Percentiles rank a stretch among this genome's conserved stretches.
Conservation (phyloP, 2,329 filamentous ascomycete species). For the Zelopaecilomyces penicillatus region DNA sequence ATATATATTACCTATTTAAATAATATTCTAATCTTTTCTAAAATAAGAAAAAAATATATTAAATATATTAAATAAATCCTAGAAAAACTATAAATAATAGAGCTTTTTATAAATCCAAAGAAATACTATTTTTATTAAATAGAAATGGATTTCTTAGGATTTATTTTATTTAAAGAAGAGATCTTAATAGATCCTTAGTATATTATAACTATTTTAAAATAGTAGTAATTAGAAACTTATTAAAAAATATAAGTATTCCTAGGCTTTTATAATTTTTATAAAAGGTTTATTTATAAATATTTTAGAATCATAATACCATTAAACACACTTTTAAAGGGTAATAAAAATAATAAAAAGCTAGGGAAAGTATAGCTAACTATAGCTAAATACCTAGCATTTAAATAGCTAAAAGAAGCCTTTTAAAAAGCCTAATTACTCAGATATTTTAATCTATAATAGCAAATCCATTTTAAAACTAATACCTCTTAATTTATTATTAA, state of each 20-base stretch:
- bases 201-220: background rate
- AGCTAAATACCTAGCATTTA: no score
- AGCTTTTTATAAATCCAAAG: background rate
- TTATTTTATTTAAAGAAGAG: background rate
- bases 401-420: no score
- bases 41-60: slow-evolving; percentile 1
- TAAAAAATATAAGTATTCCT: background rate
- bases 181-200: background rate
- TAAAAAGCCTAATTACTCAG: no score
- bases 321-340: no score
- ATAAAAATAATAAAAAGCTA: no score
- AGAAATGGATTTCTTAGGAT: background rate
- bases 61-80: background rate
- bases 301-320: no score
- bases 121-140: background rate
- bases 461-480: no score
- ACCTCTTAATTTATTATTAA: no score
- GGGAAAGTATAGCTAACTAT: no score
- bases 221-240: background rate
- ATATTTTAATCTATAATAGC: no score
- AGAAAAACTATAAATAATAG: background rate
- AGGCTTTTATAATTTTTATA: no score
- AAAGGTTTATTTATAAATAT: no score
- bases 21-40: background rate
- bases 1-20: slow-evolving; percentile 6